These are phyloP conservation scores for Saturnispora ahearnii DNA, from an alignment of 805 yeast genomes.

Conservation along the genomic window DNA sequence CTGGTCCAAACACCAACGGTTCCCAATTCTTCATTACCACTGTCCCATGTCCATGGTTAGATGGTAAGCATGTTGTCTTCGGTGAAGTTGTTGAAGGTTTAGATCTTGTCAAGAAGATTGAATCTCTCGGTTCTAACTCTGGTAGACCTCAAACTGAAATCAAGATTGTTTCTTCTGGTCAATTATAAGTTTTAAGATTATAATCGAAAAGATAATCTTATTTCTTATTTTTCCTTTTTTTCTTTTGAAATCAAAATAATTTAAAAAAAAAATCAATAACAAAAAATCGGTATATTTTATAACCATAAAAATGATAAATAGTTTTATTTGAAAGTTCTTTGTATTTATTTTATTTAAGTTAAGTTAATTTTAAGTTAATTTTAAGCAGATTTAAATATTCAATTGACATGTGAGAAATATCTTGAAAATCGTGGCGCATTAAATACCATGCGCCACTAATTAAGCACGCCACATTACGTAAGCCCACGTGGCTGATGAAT, in stretches of 20 bases:
- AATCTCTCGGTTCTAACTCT: conserved; percentile 47
- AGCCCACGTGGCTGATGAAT: too few species aligned
- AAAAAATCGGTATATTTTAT: background rate
- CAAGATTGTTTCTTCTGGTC: conserved; percentile 51
- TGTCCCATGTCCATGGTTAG: conserved; percentile 69
- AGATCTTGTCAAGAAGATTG: conserved; percentile 75
- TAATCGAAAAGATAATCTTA: too few species aligned
- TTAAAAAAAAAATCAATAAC: background rate
- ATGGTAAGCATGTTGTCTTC: conserved; percentile 70
- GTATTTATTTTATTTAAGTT: background rate
- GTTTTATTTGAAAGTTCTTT: background rate
- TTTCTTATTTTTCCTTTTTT: background rate
- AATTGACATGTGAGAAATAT: too few species aligned
- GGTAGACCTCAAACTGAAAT: conserved; percentile 45
- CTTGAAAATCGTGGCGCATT: too few species aligned
- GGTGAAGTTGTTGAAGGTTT: conserved; percentile 67
- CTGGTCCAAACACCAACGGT: conserved; percentile 89
- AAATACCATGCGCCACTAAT: too few species aligned
- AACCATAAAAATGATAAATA: background rate
- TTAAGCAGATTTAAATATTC: background rate
- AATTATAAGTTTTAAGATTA: conserved; percentile 28
- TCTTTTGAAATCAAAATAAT: background rate
- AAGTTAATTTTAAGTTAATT: background rate
- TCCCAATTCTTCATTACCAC: conserved; percentile 87
- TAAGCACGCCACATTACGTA: too few species aligned